phyloP scores from a whole-genome alignment of 768 basidiomycete genomes.

The Lactarius sp. region DNA sequence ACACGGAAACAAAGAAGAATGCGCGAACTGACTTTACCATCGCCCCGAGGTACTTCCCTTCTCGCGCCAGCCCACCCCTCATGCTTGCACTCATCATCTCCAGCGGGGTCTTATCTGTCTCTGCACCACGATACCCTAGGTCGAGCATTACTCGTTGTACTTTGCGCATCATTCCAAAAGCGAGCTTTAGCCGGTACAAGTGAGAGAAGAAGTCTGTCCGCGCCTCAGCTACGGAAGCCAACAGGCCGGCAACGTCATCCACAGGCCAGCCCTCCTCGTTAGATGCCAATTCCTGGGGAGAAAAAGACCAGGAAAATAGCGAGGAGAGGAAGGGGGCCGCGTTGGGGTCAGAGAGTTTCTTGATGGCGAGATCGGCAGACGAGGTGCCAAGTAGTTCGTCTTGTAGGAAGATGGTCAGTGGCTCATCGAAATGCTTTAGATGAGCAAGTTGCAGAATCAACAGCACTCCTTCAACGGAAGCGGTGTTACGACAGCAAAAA shows the following conservation, averaged over 20 bases:
- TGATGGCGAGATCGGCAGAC: neutral
- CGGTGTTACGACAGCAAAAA: constrained; percentile 50
- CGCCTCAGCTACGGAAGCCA: constrained; percentile 37
- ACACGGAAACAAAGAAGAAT: neutral
- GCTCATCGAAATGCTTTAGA: constrained; percentile 68
- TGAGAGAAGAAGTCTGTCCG: constrained; percentile 35
- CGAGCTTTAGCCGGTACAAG: constrained; percentile 39
- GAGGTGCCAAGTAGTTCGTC: constrained; percentile 27
- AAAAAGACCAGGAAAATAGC: constrained; percentile 22
- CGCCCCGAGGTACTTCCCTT: constrained; percentile 43
- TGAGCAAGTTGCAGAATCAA: constrained; percentile 63
- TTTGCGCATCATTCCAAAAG: constrained; percentile 42
- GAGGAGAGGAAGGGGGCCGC: constrained; percentile 36
- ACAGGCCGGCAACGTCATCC: constrained; percentile 31
- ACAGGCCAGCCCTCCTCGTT: constrained; percentile 28
- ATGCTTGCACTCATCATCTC: constrained; percentile 45
- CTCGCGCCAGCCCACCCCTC: constrained; percentile 40
- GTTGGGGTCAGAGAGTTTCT: constrained; percentile 24
- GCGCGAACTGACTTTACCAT: constrained; percentile 42
- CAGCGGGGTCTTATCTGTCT: constrained; percentile 25
- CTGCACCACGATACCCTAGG: constrained; percentile 37
- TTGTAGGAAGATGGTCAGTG: constrained; percentile 43
- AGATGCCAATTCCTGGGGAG: constrained; percentile 18
- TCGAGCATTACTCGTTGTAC: constrained; percentile 42
- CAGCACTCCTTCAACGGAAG: constrained; percentile 52